Conservation (phyloP, 768 basidiomycete genomes). For the Lanmaoa pseudosensibilis region DNA sequence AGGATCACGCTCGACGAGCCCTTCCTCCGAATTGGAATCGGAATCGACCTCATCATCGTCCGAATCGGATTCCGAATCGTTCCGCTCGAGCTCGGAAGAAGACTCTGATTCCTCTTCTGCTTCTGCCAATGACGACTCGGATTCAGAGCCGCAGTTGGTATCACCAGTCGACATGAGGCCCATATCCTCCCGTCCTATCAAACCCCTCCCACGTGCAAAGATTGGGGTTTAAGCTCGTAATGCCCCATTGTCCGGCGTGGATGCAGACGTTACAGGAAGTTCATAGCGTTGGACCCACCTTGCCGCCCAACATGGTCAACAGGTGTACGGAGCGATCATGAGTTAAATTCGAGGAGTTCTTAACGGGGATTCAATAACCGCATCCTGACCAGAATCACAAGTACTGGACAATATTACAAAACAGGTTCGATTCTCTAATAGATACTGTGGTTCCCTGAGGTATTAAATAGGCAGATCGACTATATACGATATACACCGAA, state of each 20-base stretch:
- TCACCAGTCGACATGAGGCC: slow-evolving; percentile 36
- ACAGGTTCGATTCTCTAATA: not conserved
- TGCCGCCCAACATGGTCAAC: not conserved
- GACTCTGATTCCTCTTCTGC: slow-evolving; percentile 10
- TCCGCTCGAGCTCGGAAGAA: slow-evolving; percentile 10
- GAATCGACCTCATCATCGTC: slow-evolving; percentile 15
- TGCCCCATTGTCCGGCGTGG: not conserved
- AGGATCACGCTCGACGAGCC: slow-evolving; percentile 10
- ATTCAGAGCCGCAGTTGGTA: slow-evolving; percentile 14
- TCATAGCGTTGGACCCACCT: not conserved
- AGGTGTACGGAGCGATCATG: not conserved
- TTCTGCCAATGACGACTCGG: slow-evolving; percentile 12
- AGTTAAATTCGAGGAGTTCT: not conserved
- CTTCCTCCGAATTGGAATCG: slow-evolving; percentile 10
- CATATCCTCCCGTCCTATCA: slow-evolving; percentile 45
- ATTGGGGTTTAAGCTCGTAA: slow-evolving; percentile 31
- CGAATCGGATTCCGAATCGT: slow-evolving; percentile 13
- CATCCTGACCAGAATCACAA: not conserved
- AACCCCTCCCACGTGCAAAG: slow-evolving; percentile 43
- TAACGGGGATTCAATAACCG: too few species aligned
- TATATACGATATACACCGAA: slow-evolving; percentile 3
- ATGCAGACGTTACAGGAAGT: not conserved
- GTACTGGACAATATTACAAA: slow-evolving; percentile 7
- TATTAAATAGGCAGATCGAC: slow-evolving; percentile 8
- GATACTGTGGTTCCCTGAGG: not conserved